Base-by-base conservation (phyloP, 2,329 filamentous ascomycete genomes). In the Fusarium sp. region DNA sequence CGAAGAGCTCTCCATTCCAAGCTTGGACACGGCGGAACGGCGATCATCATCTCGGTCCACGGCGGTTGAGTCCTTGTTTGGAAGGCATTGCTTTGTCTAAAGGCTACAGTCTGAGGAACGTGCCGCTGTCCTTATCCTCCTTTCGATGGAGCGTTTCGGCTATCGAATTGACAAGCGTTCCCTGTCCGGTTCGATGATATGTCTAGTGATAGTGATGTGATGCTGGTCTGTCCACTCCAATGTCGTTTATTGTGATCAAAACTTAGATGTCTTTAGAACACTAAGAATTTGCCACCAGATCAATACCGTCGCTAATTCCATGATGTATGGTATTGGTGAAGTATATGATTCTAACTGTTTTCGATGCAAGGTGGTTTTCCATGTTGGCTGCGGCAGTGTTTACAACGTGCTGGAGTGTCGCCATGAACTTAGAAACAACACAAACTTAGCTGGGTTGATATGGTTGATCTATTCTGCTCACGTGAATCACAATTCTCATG, bases 31-130 rank as follows among this genome's bases (percentile, higher is more conserved):
- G 62, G 52, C 73, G 53, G 54, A 49, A 67, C 62, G 69, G 43
- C 54, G 66, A 73, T 73, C 73, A 19, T 71, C 42, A 75, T 73
- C 66, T 73, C 66, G 50, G 67, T 33, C 56, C 53, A 69, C 30
- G 46, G 72, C 61, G 61, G 49, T 68, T 40, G 44, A 50, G 60
- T 38, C 54, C 37, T 60, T 60, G 52, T 58, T 60, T 19, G 62
- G 53, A 32, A 64, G 47, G 44, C 54, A 37, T 67, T 71, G 49
- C 54, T 61, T 67, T 47, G 25, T 72, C 46, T 42, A 23, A 42
- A 42, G 25, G 16, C 47, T 61, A 19, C 28, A 40, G n/a, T 42
- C 35, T 42, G 43, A 60, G 64, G 52, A 60, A 35, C 44, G 40
- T 30, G 44, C 37, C 28, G 43, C 30, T 54, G 37, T 33, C 30